These are phyloP conservation scores for Ceriops tagal DNA, from an alignment of 345 rosid species.

Conservation along the genomic window DNA sequence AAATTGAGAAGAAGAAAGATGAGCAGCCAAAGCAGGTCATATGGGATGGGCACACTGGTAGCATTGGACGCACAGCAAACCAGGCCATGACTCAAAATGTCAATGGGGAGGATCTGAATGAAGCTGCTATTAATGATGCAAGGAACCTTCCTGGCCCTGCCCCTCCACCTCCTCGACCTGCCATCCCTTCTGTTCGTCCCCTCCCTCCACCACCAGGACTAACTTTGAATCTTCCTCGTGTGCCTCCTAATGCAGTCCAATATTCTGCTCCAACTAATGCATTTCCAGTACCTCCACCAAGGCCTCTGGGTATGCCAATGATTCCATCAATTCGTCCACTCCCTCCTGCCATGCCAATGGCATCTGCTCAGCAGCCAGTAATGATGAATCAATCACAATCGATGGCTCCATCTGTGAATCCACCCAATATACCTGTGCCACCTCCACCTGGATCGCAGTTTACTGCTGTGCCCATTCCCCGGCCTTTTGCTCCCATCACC, in stretches of 20 bases:
- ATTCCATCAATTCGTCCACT: conserved; percentile 52
- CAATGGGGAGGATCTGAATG: conserved; percentile 54
- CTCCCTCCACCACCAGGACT: conserved; percentile 86
- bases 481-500: conserved; percentile 43
- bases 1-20: conserved; percentile 88
- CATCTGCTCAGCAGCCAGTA: conserved; percentile 54
- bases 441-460: conserved; percentile 85
- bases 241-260: conserved; percentile 50
- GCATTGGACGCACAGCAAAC: conserved; percentile 89
- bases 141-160: conserved; percentile 79
- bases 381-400: conserved; percentile 59
- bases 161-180: conserved; percentile 78
- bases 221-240: conserved; percentile 70
- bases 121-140: conserved; percentile 35
- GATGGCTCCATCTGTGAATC: conserved; percentile 49
- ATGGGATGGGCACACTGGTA: conserved; percentile 94
- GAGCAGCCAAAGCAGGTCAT: conserved; percentile 90
- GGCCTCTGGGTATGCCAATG: conserved; percentile 67
- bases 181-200: conserved; percentile 58
- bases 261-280: conserved; percentile 44
- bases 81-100: conserved; percentile 71
- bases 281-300: conserved; percentile 44
- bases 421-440: conserved; percentile 44
- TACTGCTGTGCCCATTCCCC: conserved; percentile 46
- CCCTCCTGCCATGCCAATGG: conserved; percentile 53